Conservation (phyloP, 1,284 basidiomycete genomes). For the Pseudozyma thailandica region DNA sequence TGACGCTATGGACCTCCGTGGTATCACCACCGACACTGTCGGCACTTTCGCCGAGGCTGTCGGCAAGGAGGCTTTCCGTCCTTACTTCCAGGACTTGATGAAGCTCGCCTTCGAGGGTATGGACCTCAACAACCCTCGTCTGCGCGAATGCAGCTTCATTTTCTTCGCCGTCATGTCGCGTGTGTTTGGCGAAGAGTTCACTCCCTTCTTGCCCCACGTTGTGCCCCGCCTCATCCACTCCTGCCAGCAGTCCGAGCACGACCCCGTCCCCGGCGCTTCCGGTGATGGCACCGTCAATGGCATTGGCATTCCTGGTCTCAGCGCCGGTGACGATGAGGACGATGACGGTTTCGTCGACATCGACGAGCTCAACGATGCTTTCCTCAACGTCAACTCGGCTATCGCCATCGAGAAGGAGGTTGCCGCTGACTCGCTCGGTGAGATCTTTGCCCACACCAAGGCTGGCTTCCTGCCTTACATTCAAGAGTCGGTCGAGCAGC, state of each 20-base stretch:
- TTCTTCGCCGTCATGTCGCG: constrained; percentile 98
- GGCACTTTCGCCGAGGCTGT: constrained; percentile 98
- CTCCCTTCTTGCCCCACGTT: constrained; percentile 84
- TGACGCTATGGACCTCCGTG: constrained; percentile 88
- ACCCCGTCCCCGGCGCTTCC: constrained; percentile 67
- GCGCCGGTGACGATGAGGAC: constrained; percentile 75
- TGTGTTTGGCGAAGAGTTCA: constrained; percentile 94
- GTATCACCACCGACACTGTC: constrained; percentile 97
- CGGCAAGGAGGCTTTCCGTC: constrained; percentile 91
- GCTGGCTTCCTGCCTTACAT: constrained; percentile 86
- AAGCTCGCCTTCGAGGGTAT: constrained; percentile 91
- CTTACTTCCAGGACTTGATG: constrained; percentile 96
- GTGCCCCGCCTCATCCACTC: constrained; percentile 87
- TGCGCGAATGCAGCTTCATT: constrained; percentile 96
- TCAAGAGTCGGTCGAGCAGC: constrained; percentile 78
- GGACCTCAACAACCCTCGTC: constrained; percentile 82
- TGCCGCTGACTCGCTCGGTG: constrained; percentile 94
- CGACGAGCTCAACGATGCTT: constrained; percentile 76
- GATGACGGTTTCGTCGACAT: constrained; percentile 73
- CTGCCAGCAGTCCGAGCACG: constrained; percentile 78
- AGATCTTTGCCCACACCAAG: constrained; percentile 85
- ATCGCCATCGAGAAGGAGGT: constrained; percentile 99
- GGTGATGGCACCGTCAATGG: constrained; percentile 65
- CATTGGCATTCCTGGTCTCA: constrained; percentile 75
- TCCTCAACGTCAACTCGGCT: constrained; percentile 84